Evolutionary conservation across 805 yeast genomes (phyloP), one percentile per base, ranked within the genome.

Genomic region (Metschnikowia lochheadii): DNA sequence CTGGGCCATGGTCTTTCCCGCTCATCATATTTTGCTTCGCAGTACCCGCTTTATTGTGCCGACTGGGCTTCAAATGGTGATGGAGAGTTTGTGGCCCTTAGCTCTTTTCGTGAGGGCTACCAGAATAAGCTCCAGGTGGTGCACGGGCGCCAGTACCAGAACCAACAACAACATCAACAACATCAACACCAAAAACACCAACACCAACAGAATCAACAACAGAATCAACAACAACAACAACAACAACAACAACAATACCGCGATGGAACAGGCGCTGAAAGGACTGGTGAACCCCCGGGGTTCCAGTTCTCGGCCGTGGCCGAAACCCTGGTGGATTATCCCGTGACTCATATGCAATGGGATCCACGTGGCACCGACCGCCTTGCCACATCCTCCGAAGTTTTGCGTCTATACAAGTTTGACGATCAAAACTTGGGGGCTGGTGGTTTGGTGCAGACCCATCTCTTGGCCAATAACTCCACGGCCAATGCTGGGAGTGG

Each of bases 61-160:
- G 75, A 68, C 58, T 72, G 77, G 76, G 54, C 54, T 5, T 50
- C 50, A 26, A 53, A 58, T 6, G 60, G 57, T 17, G 57, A 72
- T 2, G 52, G 61, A 10, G 83, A 82, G 7, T 69, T 76, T 43
- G 66, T 87, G 6, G 94, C 89, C 0, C 63, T 85, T n/a, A 77
- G 84, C n/a, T 79, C 96, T 0, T 89, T 83, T 63, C 79, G 87
- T 51, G 97, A 91, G 64, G 96, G 89, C 46, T 72, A 82, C 26
- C 71, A 76, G 38, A 91, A 91, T 67, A 80, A 80, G 56, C 64
- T 90, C 23, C 83, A 82, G 60, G 66, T 85, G 18, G 56, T 68
- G 7, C 71, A 63, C 49, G 73, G 72, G 6, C 15, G 23, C 29
- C 14, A 42, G 38, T 44, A 61, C n/a, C 49, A 52, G 13, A 8